These are phyloP conservation scores for Paecilomyces sp. DNA, from an alignment of 2,329 filamentous ascomycete genomes.

Conservation along the genomic window DNA sequence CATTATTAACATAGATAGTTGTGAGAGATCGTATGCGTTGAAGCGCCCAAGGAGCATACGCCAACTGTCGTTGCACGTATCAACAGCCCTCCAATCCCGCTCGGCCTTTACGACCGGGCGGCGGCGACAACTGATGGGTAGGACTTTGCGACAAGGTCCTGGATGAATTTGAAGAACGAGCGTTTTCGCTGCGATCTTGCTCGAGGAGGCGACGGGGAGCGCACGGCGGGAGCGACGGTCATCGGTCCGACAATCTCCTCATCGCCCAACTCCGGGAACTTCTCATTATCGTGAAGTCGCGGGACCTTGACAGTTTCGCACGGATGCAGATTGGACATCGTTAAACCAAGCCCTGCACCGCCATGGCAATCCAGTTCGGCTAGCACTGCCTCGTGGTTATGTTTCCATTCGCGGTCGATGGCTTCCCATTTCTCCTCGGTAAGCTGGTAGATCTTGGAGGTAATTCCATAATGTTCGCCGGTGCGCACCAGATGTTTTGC, in stretches of 20 bases:
- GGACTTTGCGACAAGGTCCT: conserved; percentile 31
- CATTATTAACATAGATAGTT: not conserved
- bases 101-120: not conserved
- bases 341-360: conserved; percentile 29
- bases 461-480: conserved; percentile 82
- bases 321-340: conserved; percentile 33
- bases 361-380: conserved; percentile 36
- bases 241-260: conserved; percentile 93
- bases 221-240: conserved; percentile 43
- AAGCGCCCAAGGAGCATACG: conserved; percentile 15
- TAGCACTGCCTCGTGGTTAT: conserved; percentile 59
- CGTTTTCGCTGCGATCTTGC: conserved; percentile 34
- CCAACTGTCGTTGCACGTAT: conserved; percentile 14
- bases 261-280: conserved; percentile 82
- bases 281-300: conserved; percentile 51
- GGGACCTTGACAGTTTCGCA: conserved; percentile 45
- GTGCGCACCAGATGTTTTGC: conserved; percentile 82
- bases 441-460: conserved; percentile 78
- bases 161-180: conserved; percentile 37
- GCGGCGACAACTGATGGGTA: conserved; percentile 7
- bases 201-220: conserved; percentile 38
- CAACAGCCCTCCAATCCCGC: conserved; percentile 7
- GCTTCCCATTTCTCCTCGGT: conserved; percentile 86
- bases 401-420: conserved; percentile 68
- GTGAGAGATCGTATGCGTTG: conserved; percentile 18